phyloP scores from a whole-genome alignment of 177 flowering plant genomes.

The Vitis hybrid region DNA sequence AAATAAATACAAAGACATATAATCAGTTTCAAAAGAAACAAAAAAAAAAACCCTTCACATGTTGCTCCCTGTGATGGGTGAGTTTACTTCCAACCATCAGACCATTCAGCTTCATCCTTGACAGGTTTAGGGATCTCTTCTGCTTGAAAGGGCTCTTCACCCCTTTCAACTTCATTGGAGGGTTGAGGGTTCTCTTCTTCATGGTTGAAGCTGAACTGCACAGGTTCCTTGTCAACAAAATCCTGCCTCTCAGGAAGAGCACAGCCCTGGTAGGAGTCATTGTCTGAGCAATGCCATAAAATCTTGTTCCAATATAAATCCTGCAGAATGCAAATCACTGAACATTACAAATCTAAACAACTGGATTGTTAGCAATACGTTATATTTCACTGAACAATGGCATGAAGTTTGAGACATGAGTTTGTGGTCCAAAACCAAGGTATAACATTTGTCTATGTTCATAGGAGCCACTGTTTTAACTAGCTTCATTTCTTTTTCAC shows the following conservation, averaged over 20 bases:
- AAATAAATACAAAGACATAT: not conserved
- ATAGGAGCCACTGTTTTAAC: too few relatives aligned
- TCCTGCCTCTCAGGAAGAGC: constrained; percentile 56
- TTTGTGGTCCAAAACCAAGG: too few relatives aligned
- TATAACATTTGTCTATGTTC: too few relatives aligned
- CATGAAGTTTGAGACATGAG: too few relatives aligned
- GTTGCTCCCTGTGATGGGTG: not conserved
- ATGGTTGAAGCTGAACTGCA: constrained; percentile 6
- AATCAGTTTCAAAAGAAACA: not conserved
- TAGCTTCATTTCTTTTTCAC: too few relatives aligned
- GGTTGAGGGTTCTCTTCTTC: constrained; percentile 14
- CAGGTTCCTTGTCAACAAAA: constrained; percentile 8
- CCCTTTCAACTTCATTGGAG: constrained; percentile 13
- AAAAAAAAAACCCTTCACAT: not conserved
- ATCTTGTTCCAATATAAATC: constrained; percentile 70
- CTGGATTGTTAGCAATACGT: too few relatives aligned
- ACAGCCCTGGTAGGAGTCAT: constrained; percentile 76
- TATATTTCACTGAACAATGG: too few relatives aligned
- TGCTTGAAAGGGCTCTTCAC: constrained; percentile 8
- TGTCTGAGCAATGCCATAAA: constrained; percentile 62
- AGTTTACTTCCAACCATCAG: constrained; percentile 48
- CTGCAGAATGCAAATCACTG: constrained; percentile 35
- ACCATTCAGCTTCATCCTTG: constrained; percentile 55
- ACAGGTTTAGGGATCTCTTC: constrained; percentile 31
- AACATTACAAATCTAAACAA: not conserved